phyloP scores from a whole-genome alignment of 2,329 filamentous ascomycete species.

The Aureobasidium sp. region DNA sequence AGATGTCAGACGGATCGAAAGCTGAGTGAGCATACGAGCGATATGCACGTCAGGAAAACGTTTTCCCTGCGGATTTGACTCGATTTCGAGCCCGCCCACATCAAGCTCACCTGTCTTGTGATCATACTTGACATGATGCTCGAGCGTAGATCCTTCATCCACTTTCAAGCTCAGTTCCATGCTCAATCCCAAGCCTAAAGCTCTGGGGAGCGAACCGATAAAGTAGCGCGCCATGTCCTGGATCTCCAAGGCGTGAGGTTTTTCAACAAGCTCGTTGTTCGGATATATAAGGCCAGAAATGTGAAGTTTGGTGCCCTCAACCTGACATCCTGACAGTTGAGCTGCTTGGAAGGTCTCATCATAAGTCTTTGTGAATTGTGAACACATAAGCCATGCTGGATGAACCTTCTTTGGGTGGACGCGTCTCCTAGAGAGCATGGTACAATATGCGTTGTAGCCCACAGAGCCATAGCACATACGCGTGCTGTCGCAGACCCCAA shows the following conservation, averaged over 20 bases:
- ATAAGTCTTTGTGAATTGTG: not conserved
- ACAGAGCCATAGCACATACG: not conserved
- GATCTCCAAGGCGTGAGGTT: not conserved
- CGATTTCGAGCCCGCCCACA: not conserved
- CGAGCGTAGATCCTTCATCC: too few relatives aligned
- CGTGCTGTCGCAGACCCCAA: not conserved
- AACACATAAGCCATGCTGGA: not conserved
- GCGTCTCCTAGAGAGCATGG: not conserved
- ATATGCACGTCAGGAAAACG: too few relatives aligned
- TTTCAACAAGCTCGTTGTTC: too few relatives aligned
- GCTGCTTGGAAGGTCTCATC: not conserved
- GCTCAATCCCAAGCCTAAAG: too few relatives aligned
- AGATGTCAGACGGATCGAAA: not conserved
- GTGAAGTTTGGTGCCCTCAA: not conserved
- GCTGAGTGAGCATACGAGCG: not conserved
- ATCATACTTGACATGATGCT: not conserved
- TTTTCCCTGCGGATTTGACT: not conserved
- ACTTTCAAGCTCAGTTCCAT: not conserved
- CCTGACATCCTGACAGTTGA: not conserved
- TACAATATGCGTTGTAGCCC: not conserved
- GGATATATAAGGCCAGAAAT: not conserved
- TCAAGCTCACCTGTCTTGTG: not conserved
- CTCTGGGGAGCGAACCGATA: not conserved
- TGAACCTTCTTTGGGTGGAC: too few relatives aligned
- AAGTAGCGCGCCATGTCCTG: not conserved